These are phyloP conservation scores for Ophiostoma sp. DNA, from an alignment of 2,329 filamentous ascomycete genomes.

Conservation along the genomic window DNA sequence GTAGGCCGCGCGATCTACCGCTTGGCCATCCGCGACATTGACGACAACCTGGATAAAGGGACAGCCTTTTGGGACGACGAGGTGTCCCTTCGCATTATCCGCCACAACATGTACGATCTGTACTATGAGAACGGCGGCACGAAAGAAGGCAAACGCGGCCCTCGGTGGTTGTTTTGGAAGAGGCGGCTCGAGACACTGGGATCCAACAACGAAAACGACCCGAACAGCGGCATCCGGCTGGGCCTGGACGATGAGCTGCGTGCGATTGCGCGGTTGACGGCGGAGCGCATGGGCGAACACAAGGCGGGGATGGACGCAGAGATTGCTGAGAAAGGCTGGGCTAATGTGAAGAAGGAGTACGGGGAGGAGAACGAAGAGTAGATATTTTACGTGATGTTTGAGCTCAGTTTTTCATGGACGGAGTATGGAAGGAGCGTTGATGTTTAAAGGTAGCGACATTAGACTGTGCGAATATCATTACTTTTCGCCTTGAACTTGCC, in stretches of 20 bases:
- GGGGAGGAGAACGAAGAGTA: not conserved
- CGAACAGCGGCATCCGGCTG: not conserved
- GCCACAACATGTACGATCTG: not conserved
- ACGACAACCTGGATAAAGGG: not conserved
- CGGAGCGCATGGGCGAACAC: not conserved
- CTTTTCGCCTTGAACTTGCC: not conserved
- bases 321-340: not conserved
- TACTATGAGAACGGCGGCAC: not conserved
- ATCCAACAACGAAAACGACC: not conserved
- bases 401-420: too few relatives aligned
- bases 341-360: not conserved
- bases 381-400: too few relatives aligned
- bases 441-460: not conserved
- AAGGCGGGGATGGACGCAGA: not conserved
- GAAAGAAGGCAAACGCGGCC: not conserved
- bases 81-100: not conserved
- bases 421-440: not conserved
- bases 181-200: not conserved
- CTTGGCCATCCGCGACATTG: not conserved
- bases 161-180: conserved; percentile 5
- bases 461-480: not conserved
- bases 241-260: conserved; percentile 2
- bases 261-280: not conserved
- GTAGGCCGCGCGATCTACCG: not conserved
- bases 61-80: not conserved